Conservation (phyloP, 306 rosid genomes). For the Canavalia ensiformis region DNA sequence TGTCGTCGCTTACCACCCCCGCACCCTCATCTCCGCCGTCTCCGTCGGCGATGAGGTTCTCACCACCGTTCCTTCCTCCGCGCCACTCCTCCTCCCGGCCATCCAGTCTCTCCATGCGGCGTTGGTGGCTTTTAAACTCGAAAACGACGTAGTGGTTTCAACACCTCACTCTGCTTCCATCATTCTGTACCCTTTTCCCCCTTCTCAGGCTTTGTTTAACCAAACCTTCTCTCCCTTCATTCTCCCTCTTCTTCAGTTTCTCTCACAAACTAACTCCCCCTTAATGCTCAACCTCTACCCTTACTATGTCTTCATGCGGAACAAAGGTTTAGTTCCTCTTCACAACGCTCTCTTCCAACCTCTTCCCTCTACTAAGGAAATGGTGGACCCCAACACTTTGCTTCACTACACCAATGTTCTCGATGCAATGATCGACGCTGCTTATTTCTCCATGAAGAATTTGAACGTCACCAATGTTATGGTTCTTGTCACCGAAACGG, state of each 20-base stretch:
- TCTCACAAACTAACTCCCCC: slow-evolving; percentile 72
- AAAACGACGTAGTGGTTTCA: slow-evolving; percentile 64
- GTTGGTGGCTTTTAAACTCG: slow-evolving; percentile 70
- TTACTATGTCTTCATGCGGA: slow-evolving; percentile 88
- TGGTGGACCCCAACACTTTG: slow-evolving; percentile 93
- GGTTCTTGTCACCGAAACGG: slow-evolving; percentile 81
- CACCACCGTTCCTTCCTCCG: slow-evolving; percentile 74
- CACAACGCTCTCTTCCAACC: slow-evolving; percentile 81
- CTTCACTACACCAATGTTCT: slow-evolving; percentile 84
- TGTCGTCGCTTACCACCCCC: slow-evolving; percentile 72
- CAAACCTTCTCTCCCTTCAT: slow-evolving; percentile 57
- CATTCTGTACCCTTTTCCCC: slow-evolving; percentile 82
- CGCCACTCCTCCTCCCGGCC: slow-evolving; percentile 78
- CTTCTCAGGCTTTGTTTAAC: slow-evolving; percentile 90
- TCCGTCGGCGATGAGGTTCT: slow-evolving; percentile 90
- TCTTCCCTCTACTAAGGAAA: slow-evolving; percentile 71
- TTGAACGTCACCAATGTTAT: slow-evolving; percentile 74
- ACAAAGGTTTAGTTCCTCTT: slow-evolving; percentile 77
- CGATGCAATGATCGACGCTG: slow-evolving; percentile 91
- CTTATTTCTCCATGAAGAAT: slow-evolving; percentile 87
- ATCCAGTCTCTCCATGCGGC: slow-evolving; percentile 72
- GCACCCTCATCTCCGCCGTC: slow-evolving; percentile 69
- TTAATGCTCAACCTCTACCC: slow-evolving; percentile 89
- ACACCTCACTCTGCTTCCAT: slow-evolving; percentile 82
- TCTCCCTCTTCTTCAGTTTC: slow-evolving; percentile 70